A percentile compares a stretch with the other conserved stretches of the same genome.
Conservation (phyloP, 2,329 filamentous ascomycete species). For the Aspergillus neoniger region DNA sequence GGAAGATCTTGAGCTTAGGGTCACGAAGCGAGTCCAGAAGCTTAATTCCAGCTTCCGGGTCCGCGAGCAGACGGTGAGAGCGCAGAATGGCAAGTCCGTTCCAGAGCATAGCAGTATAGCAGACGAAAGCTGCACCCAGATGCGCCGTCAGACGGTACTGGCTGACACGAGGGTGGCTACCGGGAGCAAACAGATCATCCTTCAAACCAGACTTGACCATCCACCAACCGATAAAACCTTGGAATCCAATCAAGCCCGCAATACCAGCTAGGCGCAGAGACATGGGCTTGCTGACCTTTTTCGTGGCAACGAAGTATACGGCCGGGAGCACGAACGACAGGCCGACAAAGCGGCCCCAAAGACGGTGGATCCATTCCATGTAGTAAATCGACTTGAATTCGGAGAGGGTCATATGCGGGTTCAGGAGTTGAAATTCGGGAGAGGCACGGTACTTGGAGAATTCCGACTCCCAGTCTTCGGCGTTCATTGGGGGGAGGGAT, state of each 20-base stretch:
- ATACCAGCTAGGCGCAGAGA: conserved; percentile 78
- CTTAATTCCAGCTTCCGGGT: conserved; percentile 64
- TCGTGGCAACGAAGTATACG: conserved; percentile 80
- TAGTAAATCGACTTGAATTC: conserved; percentile 99
- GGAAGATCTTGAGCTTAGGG: conserved; percentile 72
- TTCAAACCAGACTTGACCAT: conserved; percentile 98
- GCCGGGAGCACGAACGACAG: conserved; percentile 86
- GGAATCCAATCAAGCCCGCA: conserved; percentile 85
- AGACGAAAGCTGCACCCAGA: conserved; percentile 84
- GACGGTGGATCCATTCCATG: conserved; percentile 96
- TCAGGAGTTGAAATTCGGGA: conserved; percentile 88
- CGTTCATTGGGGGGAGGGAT: conserved; percentile 76
- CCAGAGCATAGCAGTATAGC: conserved; percentile 92
- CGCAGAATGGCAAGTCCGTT: conserved; percentile 83
- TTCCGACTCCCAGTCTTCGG: conserved; percentile 84
- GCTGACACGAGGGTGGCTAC: conserved; percentile 85
- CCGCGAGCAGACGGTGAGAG: conserved; percentile 68
- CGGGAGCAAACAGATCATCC: conserved; percentile 90
- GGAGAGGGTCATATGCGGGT: conserved; percentile 85
- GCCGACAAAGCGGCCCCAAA: conserved; percentile 92
- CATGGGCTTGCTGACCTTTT: conserved; percentile 77
- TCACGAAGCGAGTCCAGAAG: conserved; percentile 63
- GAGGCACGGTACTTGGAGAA: conserved; percentile 90
- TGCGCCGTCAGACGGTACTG: conserved; percentile 93
- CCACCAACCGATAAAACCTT: conserved; percentile 97